phyloP scores from a whole-genome alignment of 2,329 filamentous ascomycete genomes.

The Fusarium sublunatum region DNA sequence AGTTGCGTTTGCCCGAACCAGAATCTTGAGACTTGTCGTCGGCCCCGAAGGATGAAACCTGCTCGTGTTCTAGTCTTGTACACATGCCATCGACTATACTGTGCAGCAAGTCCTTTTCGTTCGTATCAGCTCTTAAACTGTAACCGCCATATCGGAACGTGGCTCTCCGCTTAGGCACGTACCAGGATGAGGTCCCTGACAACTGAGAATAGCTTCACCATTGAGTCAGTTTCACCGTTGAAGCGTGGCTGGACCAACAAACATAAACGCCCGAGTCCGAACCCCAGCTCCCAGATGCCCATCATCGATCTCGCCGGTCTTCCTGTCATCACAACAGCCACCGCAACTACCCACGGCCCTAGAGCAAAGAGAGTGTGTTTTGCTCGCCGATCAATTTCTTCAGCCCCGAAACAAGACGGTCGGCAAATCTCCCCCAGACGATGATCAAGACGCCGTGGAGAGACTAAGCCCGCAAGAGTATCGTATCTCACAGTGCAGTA shows the following conservation, averaged over 20 bases:
- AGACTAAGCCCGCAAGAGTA: too few species aligned
- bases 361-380: too few species aligned
- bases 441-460: slow-evolving; percentile 22
- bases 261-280: background rate
- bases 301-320: slow-evolving; percentile 24
- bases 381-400: slow-evolving; percentile 22
- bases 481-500: slow-evolving; percentile 35
- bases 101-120: background rate
- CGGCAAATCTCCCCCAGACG: slow-evolving; percentile 35
- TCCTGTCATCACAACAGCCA: slow-evolving; percentile 14
- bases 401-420: slow-evolving; percentile 1
- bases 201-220: slow-evolving; percentile 6
- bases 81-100: slow-evolving; percentile 6
- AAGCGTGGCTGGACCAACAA: background rate
- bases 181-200: slow-evolving; percentile 2
- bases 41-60: slow-evolving; percentile 14
- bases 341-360: slow-evolving; percentile 2
- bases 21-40: background rate
- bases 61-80: background rate
- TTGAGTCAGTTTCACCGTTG: slow-evolving; percentile 11
- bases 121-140: background rate
- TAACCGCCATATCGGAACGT: slow-evolving; percentile 8
- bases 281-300: slow-evolving; percentile 16
- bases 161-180: slow-evolving; percentile 10
- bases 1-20: background rate